Conservation (phyloP, 148 eudicot genomes). For the Arbutus unedo region DNA sequence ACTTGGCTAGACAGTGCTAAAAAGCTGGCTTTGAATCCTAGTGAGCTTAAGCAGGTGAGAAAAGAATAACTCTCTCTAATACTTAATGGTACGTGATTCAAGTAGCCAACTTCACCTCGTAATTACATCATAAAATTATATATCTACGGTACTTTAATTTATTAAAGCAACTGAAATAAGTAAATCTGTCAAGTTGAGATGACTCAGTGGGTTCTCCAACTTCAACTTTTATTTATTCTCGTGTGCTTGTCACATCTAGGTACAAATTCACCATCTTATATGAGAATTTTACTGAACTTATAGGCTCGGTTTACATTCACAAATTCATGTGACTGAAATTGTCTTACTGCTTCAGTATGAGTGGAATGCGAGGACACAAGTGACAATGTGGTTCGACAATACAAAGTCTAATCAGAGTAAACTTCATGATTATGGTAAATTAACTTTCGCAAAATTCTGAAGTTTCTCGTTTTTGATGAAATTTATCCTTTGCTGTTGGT, state of each 20-base stretch:
- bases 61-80: neutral
- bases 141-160: neutral
- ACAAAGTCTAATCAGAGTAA: conserved; percentile 67
- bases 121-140: neutral
- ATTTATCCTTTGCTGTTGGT: neutral
- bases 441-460: neutral
- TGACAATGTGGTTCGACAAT: conserved; percentile 94
- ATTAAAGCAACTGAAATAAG: neutral
- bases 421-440: conserved; percentile 97
- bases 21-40: conserved; percentile 55
- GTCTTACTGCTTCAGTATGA: conserved; percentile 56
- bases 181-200: neutral
- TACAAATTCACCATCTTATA: neutral
- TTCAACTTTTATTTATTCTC: neutral
- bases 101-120: neutral
- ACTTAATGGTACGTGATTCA: conserved; percentile 5
- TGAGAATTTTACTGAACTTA: neutral
- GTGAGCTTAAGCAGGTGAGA: conserved; percentile 69
- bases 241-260: neutral
- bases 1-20: conserved; percentile 92
- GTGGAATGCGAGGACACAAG: conserved; percentile 98
- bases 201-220: conserved; percentile 1
- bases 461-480: neutral
- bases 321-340: neutral
- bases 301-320: neutral